Evolutionary conservation across 176 grass and related monocot genomes (phyloP), one percentile per base, ranked within the genome.

Genomic region (Coix lacrymajobi): DNA sequence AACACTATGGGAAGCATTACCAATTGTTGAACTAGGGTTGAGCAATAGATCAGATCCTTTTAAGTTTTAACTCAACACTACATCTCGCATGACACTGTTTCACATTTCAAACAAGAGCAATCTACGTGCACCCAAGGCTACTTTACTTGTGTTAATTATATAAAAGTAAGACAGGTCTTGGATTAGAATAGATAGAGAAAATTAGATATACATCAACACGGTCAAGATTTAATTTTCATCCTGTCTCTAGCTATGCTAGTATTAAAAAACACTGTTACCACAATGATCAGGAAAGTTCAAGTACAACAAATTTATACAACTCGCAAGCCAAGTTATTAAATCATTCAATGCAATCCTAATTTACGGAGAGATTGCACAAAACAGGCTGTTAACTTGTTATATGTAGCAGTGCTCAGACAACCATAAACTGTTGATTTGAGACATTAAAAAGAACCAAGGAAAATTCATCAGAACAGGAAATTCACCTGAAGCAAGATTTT

Each of bases 401-500:
- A 34, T 16, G 49, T 7, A 79, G 7, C 22, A 16, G 10, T 25
- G 29, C 3, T n/a, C 13, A 46, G 20, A 32, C 14, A 73, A 49
- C 3, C 69, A 46, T 48, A 33, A 1, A 51, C 26, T 3, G 16
- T 33, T 74, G 43, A 11, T 32, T 73, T 30, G 15, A 44, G 1
- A 79, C 44, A 17, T 11, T 24, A 36, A 66, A 83, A 26, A 76
- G 3, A 81, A 69, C n/a, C 4, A 20, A 71, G 3, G 17, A 17
- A 52, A 88, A 26, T 22, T 11, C 8, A 24, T 57, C 52, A 24
- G 52, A 57, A 24, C 58, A 62, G 4, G 25, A 1, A 28, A 28
- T 39, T 78, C 66, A 99, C 97, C 97, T 99, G 97, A 72, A 99
- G 89, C 81, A 99, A 73, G 58, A 99, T 99, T 81, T 99, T 99